These are phyloP conservation scores for Plasmodium knowlesi DNA, from an alignment of 169 alveolate genomes.

Conservation along the genomic window DNA sequence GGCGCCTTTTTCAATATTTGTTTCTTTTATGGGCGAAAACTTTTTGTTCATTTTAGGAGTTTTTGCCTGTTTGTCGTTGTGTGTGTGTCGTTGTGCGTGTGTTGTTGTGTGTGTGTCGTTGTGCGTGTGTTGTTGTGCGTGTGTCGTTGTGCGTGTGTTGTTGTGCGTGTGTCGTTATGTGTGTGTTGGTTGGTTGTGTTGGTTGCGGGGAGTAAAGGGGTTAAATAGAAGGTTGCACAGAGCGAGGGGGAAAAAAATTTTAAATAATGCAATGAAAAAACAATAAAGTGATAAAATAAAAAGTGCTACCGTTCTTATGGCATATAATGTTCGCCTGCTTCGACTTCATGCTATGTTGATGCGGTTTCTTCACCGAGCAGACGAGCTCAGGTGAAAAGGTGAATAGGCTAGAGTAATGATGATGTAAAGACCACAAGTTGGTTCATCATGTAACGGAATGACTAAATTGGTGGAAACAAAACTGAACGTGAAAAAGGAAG, in stretches of 20 bases:
- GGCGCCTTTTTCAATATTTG: constrained; percentile 35
- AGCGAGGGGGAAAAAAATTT: neutral
- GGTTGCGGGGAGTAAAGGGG: neutral
- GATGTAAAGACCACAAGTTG: neutral
- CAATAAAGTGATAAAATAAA: neutral
- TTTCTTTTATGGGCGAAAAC: constrained; percentile 20
- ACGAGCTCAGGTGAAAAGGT: neutral
- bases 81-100: neutral
- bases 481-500: neutral
- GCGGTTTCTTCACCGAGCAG: neutral
- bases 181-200: too few relatives aligned
- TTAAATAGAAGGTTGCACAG: neutral
- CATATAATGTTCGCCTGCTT: neutral
- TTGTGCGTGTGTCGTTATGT: neutral
- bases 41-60: constrained; percentile 28
- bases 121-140: too few relatives aligned
- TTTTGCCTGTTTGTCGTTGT: too few relatives aligned
- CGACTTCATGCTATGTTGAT: neutral
- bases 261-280: neutral
- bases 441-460: neutral
- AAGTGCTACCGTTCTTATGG: neutral
- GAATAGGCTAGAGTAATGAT: neutral
- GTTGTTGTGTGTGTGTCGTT: neutral
- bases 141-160: neutral
- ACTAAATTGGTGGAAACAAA: neutral